Evolutionary conservation across 2,329 filamentous ascomycete species (phyloP).

Genomic region (Stromatinia cepivora): DNA sequence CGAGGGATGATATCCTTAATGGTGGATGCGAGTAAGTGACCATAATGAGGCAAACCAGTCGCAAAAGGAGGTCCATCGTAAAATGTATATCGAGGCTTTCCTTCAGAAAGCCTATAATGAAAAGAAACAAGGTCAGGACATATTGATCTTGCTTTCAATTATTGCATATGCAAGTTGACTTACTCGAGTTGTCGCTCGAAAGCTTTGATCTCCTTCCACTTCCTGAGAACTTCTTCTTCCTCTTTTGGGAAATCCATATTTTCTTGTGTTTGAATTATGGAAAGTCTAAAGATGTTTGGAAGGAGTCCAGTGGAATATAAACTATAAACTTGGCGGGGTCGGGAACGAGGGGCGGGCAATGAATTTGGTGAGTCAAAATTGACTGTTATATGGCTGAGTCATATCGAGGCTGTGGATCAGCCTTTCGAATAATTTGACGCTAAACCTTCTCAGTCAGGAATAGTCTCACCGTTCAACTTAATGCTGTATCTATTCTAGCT

Average conservation of each 20-base stretch:
- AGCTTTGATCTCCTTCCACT: slow-evolving; percentile 20
- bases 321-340: slow-evolving; percentile 12
- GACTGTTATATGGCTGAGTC: not conserved
- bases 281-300: not conserved
- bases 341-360: not conserved
- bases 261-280: slow-evolving; percentile 6
- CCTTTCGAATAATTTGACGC: not conserved
- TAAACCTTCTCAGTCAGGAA: not conserved
- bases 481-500: not conserved
- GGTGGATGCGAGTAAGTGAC: slow-evolving; percentile 77
- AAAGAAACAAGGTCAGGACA: not conserved
- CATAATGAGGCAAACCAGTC: slow-evolving; percentile 67
- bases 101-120: slow-evolving; percentile 64
- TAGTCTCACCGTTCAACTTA: not conserved
- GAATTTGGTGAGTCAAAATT: slow-evolving; percentile 18
- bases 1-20: slow-evolving; percentile 97
- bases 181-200: slow-evolving; percentile 21
- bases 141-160: not conserved
- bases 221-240: slow-evolving; percentile 17
- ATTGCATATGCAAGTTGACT: not conserved
- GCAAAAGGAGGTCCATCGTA: slow-evolving; percentile 85
- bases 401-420: slow-evolving; percentile 3
- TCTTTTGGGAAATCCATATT: slow-evolving; percentile 20
- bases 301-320: slow-evolving; percentile 7
- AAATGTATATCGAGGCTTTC: slow-evolving; percentile 85